Evolutionary conservation across 2,329 filamentous ascomycete genomes (phyloP), one percentile per base, ranked within the genome.

Genomic region (Cryoendolithus antarcticus): DNA sequence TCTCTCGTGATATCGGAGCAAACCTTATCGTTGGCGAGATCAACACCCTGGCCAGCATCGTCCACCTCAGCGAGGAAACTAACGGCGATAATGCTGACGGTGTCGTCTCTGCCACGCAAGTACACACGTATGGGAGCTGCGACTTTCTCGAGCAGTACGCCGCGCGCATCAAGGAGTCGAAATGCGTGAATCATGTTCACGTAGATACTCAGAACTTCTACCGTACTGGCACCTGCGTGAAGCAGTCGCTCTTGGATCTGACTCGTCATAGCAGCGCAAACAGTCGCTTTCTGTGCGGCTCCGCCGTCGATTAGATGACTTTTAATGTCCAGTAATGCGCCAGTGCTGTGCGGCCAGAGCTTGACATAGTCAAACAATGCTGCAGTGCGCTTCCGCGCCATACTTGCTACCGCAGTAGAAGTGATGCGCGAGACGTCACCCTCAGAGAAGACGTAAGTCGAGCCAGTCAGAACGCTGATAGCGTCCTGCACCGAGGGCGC

Each of bases 321-420:
- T 46, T 74, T 74, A 45, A 89, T 72, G 53, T 91, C 85, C 24
- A 84, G 73, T 2, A 91, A 69, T 1, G 80, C 85, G 2, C 79
- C 78, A 39, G 72, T 69, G 48, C 80, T 85, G 29, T 70, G 61
- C 3, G 83, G 81, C 83, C 83, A 91, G 41, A 72, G 69, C 41
- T 82, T 70, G 34, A 86, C 77, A 53, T 89, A 86, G 52, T 88
- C 81, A 51, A 86, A 89, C 7, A 91, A 65, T 52, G 86, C 77
- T 6, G 72, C 67, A 34, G 81, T 82, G 32, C 84, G 72, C 35
- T 82, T 65, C 11, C 74, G 70, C 2, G 82, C 82, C 10, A 89
- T 68, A 33, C 79, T 72, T 2, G 73, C 74, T 33, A 84, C 59
- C 10, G 79, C 80, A 50, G 81, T 77, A 31, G 81, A 75, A 53